These are phyloP conservation scores for Botryosphaeria dothidea DNA, from an alignment of 2,329 filamentous ascomycete genomes.

Conservation along the genomic window DNA sequence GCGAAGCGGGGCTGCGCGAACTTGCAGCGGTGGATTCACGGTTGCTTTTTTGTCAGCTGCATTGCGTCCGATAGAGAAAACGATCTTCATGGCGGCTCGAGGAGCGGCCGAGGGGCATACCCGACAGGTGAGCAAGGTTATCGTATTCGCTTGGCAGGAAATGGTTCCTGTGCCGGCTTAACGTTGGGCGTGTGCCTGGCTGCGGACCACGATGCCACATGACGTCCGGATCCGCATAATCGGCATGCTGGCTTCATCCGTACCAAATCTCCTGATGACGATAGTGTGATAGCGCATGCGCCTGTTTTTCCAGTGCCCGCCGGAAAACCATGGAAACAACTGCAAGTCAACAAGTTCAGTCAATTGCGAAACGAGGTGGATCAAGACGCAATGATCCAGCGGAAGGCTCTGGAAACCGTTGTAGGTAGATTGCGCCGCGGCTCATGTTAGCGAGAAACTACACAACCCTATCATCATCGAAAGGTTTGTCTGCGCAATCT, in stretches of 20 bases:
- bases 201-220: not conserved
- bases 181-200: not conserved
- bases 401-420: not conserved
- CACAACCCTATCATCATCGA: not conserved
- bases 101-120: not conserved
- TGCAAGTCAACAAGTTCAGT: not conserved
- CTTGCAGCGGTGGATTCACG: not conserved
- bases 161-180: not conserved
- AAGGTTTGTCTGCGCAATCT: not conserved
- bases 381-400: not conserved
- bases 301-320: not conserved
- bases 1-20: not conserved
- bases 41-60: not conserved
- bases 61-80: not conserved
- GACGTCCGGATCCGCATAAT: not conserved
- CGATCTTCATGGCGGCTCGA: not conserved
- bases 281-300: not conserved
- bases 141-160: conserved; percentile 2
- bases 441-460: not conserved
- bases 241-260: not conserved
- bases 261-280: not conserved
- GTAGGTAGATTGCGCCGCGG: not conserved
- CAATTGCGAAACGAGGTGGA: not conserved
- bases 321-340: not conserved
- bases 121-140: not conserved